Evolutionary conservation across 1,139 yeast genomes (phyloP), one percentile per base, ranked within the genome.

Genomic region (Sugiyamaella castrensis): DNA sequence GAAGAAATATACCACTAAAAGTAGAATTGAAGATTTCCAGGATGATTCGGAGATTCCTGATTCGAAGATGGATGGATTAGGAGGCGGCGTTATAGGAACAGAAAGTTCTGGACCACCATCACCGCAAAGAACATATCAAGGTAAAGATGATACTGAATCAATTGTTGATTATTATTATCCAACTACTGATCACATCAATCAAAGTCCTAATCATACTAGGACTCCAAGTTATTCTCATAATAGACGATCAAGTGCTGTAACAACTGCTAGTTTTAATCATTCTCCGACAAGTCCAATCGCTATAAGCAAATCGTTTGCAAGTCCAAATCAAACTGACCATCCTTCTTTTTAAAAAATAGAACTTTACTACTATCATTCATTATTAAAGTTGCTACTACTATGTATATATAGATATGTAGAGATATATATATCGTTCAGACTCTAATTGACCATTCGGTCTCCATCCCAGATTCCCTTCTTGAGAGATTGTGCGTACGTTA

Each of bases 91-190:
- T 10, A 28, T 28, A 1, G 39, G 28, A 10, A 19, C 5, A 19
- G 46, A 43, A 13, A 16, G 13, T 10, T 37, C 37, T 7, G 31
- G 32, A 30, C 46, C 13, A 10, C 37, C 31, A 11, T 37, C 40
- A 7, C 30, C 28, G 27, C 24, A 31, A 12, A 30, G 37, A n/a
- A 27, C 29, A 31, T 26, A 11, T 28, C 28, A 43, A 11, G 8
- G n/a, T 26, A 37, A 37, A 11, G 31, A 36, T 11, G 51, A 48
- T 16, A 38, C 39, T 24, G 51, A 48, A 29, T 48, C 51, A 4
- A 28, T 48, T 24, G 16, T 48, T 15, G 51, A 48, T 34, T 48
- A 48, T 31, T 48, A 40, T 26, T 48, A 48, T 35, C 51, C 51
- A 4, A 39, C 47, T 3, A 33, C 51, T 26, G 48, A 48, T 29